Conservation (phyloP, 306 rosid genomes). For the Amphicarpaea edgeworthii region DNA sequence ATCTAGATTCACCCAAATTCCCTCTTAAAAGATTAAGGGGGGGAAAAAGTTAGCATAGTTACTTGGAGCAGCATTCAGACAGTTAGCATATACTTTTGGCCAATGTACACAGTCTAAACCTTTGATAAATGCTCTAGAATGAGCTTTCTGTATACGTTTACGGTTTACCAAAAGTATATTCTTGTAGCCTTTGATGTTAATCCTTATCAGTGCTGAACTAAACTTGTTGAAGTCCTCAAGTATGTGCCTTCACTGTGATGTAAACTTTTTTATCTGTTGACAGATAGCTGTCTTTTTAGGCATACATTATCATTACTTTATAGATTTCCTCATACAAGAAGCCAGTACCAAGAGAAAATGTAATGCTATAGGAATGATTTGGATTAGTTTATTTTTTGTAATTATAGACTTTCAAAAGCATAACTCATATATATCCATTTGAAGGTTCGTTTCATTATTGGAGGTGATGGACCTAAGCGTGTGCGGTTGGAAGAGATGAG, state of each 20-base stretch:
- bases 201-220: not conserved
- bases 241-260: not conserved
- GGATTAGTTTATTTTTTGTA: not conserved
- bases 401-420: constrained; percentile 37
- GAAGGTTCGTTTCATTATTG: constrained; percentile 88
- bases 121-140: not conserved
- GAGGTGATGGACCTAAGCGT: constrained; percentile 95
- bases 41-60: not conserved
- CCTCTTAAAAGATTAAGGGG: not conserved
- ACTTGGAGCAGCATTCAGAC: not conserved
- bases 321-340: not conserved
- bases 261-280: constrained; percentile 21
- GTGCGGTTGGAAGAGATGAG: constrained; percentile 97
- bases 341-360: not conserved
- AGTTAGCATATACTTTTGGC: not conserved
- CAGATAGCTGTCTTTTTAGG: not conserved
- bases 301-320: constrained; percentile 23
- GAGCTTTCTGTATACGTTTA: not conserved
- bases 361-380: constrained; percentile 24
- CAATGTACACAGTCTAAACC: not conserved
- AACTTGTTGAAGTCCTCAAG: constrained; percentile 3
- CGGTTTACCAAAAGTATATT: constrained; percentile 21
- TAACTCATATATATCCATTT: constrained; percentile 44
- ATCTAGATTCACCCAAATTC: not conserved
- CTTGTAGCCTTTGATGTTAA: not conserved